Base-by-base conservation (phyloP, 2,329 filamentous ascomycete species). In the Trichoderma arundinaceum region DNA sequence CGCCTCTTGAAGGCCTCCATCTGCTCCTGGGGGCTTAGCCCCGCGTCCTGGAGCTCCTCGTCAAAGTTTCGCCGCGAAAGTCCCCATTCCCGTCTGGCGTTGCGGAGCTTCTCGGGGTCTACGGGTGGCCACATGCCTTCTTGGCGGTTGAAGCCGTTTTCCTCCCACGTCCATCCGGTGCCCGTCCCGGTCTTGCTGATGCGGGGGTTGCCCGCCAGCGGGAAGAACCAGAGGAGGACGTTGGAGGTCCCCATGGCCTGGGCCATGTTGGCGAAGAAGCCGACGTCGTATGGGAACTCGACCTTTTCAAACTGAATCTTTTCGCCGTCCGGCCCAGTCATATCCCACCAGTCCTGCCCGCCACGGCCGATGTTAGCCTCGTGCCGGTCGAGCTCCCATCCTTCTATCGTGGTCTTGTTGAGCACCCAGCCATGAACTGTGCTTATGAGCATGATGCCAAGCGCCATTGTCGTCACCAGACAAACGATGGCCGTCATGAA, bases 211-310 rank as follows among this genome's bases (percentile, higher is more conserved):
- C 82, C 81, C 1, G 88, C 83, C 46, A 93, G 82, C 0, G 92
- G 92, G 70, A 86, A 85, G 65, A 92, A 78, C 92, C 92, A 95
- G 7, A 83, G 74, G 0, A 92, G 69, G 0, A 85, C 71, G 73
- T 92, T 92, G 7, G 74, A 69, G 0, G 86, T 88, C 4, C 91
- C 90, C 90, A 95, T 94, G 15, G 88, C 90, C 73, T 92, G 88
- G 15, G 84, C 83, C 74, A 94, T 82, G 75, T 96, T 96, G 41
- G 79, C 75, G 79, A 87, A 92, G 71, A 95, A 81, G 57, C 90
- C 91, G 51, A 94, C 78, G 72, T 96, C 92, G 77, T 93, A 95
- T 0, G 92, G 92, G 71, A 92, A 95, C 75, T 94, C 90, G 71
- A 94, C 85, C 61, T 82, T 84, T 65, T 84, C 81, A 49, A 91